Evolutionary conservation across 179 eudicot genomes (phyloP).

Genomic region (Patellifolia procumbens): DNA sequence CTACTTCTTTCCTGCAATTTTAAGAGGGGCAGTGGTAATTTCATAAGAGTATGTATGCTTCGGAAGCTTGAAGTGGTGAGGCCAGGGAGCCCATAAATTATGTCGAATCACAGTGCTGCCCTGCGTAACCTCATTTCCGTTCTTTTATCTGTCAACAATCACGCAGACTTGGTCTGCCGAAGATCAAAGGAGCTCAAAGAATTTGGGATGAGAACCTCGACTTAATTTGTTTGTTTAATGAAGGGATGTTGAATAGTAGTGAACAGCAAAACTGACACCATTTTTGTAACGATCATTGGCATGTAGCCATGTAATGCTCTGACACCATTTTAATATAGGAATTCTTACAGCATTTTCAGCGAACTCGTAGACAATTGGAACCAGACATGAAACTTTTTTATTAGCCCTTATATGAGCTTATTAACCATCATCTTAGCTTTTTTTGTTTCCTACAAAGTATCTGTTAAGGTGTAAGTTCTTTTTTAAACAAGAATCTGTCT

Average conservation of each 20-base stretch:
- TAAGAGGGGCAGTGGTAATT: neutral
- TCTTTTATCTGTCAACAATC: neutral
- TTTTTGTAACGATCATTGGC: neutral
- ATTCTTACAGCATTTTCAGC: neutral
- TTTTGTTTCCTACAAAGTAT: no score
- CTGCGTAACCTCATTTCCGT: neutral
- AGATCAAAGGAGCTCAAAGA: neutral
- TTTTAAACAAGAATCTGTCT: no score
- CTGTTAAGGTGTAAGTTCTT: no score
- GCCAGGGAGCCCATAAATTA: neutral
- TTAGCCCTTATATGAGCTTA: no score
- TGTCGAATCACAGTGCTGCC: neutral
- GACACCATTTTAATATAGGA: neutral
- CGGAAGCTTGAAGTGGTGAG: neutral
- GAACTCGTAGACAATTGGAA: no score
- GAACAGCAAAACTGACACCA: neutral
- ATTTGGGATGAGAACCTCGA: neutral
- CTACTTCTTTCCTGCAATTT: neutral
- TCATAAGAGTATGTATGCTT: neutral
- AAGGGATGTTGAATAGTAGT: neutral
- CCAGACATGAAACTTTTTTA: no score
- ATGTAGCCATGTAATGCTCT: slow-evolving; percentile 5
- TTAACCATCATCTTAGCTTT: no score
- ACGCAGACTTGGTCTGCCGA: neutral
- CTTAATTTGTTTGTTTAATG: neutral